Evolutionary conservation across 139 green algal genomes (phyloP).

Genomic region (Cymbomonas tetramitiformis): DNA sequence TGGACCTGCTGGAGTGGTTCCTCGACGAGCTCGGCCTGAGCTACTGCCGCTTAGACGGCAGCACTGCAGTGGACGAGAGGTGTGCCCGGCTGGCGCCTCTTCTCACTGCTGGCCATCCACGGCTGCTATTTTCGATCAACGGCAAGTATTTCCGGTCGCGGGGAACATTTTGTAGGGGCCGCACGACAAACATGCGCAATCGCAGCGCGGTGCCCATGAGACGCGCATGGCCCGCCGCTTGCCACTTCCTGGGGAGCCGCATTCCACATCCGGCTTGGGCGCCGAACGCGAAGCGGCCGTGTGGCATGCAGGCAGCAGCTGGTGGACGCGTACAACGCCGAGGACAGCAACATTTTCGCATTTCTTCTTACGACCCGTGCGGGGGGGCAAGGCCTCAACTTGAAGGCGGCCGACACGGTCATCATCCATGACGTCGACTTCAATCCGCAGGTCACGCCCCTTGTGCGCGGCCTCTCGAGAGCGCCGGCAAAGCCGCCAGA

Average conservation of each 20-base stretch:
- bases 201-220: not conserved
- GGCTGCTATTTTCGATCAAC: no score
- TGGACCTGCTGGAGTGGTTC: constrained; percentile 83
- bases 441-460: constrained; percentile 81
- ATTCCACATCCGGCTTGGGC: not conserved
- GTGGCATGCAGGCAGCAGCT: constrained; percentile 41
- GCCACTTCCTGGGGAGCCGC: no score
- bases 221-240: not conserved
- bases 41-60: constrained; percentile 73
- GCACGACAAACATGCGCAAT: not conserved
- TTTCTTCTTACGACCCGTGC: constrained; percentile 86
- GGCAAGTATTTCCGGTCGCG: no score
- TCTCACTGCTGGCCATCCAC: no score
- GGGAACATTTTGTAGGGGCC: not conserved
- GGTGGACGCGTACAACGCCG: constrained; percentile 67
- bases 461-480: no score
- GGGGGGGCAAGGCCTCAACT: constrained; percentile 82
- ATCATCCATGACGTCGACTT: constrained; percentile 88
- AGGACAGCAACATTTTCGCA: constrained; percentile 49
- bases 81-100: not conserved
- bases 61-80: constrained; percentile 25
- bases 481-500: not conserved
- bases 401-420: constrained; percentile 85
- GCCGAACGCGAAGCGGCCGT: not conserved
- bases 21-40: constrained; percentile 40